Evolutionary conservation across 2,329 filamentous ascomycete genomes (phyloP).

Genomic region (Sordariomycetes sp.): DNA sequence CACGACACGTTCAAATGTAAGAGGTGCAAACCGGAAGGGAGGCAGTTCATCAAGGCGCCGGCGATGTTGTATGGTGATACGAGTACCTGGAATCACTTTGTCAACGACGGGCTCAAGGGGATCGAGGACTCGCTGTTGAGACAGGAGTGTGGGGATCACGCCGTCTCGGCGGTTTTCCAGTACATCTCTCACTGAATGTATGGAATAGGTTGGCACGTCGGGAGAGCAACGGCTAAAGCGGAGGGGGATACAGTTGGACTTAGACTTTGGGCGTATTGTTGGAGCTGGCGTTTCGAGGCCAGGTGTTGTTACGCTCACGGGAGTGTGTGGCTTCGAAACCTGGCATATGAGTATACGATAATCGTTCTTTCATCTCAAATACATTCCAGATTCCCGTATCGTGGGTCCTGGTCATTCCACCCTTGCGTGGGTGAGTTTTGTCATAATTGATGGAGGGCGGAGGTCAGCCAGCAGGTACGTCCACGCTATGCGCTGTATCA

Average conservation of each 20-base stretch:
- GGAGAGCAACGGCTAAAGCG: background rate
- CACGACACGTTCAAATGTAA: conserved; percentile 99
- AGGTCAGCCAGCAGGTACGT: background rate
- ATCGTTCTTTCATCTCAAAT: background rate
- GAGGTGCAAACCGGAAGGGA: conserved; percentile 77
- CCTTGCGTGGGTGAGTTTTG: too few species aligned
- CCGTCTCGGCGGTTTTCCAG: conserved; percentile 93
- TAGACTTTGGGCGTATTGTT: background rate
- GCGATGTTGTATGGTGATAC: conserved; percentile 97
- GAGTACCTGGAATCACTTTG: conserved; percentile 98
- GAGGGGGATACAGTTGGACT: background rate
- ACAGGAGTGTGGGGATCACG: conserved; percentile 66
- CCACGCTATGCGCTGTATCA: background rate
- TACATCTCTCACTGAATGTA: conserved; percentile 71
- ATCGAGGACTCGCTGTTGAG: conserved; percentile 88
- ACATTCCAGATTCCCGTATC: background rate
- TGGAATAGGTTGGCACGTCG: background rate
- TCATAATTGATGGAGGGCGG: too few species aligned
- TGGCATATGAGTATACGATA: background rate
- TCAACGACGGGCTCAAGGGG: conserved; percentile 61
- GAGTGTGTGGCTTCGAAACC: background rate
- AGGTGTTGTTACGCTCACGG: background rate
- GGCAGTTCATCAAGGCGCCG: conserved; percentile 76
- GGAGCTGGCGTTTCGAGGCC: background rate
- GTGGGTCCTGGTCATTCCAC: background rate